Base-by-base conservation (phyloP, 805 yeast species). In the Cyberlindnera suaveolens region DNA sequence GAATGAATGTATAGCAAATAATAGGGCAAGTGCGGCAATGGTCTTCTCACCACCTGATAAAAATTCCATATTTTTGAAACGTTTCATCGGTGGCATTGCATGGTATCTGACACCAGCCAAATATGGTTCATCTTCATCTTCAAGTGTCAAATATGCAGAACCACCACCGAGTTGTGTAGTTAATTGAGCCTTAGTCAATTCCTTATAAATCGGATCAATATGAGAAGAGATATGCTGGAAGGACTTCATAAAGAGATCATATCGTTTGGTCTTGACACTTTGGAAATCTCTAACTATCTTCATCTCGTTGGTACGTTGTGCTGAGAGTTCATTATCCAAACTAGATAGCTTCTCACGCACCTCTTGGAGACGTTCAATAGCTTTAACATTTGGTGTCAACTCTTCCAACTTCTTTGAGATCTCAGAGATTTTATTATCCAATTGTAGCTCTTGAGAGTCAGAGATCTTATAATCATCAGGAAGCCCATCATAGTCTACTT, bases 11-110 rank as follows among this genome's bases (percentile, higher is more conserved):
- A 90, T 79, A 0, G 98, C 90, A 66, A 93, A 93, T 38, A 93
- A 63, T 49, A 93, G 68, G 0, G 98, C 97, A 49, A 93, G 67
- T 0, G 99, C 99, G 2, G 99, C 99, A 61, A 93, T 82, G 2
- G 97, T 86, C 60, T 90, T 89, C 60, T 93, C 99, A 43, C 99
- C 99, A 42, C 99, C 99, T 1, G 96, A 88, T 18, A 93, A 70
- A 43, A 85, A 75, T 45, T 87, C 95, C 87, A 93, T 89, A 51
- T 87, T 96, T 51, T 91, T 75, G 62, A 89, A 93, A 52, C 96
- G 72, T 57, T 93, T 93, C 78, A 85, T 75, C 9, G 98, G 98
- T 1, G 98, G 98, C 84, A 89, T 89, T 1, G 96, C 96, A 61
- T 88, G 93, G 54, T 87, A 93, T 53, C 80, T 84, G 36, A 89